These are phyloP conservation scores for Suhomyces canberraensis DNA, from an alignment of 805 yeast genomes.

Conservation along the genomic window DNA sequence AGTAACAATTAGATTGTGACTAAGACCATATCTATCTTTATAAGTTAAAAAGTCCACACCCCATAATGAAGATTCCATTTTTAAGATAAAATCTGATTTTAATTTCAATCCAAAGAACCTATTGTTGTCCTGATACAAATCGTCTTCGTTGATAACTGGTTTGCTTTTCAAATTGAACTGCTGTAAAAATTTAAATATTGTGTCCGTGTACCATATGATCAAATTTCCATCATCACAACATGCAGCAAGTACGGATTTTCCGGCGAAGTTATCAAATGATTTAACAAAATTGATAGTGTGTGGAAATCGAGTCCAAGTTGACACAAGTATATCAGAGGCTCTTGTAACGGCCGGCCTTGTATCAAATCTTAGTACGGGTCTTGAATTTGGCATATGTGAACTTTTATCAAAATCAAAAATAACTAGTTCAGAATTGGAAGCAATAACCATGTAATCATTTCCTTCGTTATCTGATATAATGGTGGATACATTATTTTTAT, in stretches of 20 bases:
- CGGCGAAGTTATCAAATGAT: slow-evolving; percentile 28
- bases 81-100: slow-evolving; percentile 25
- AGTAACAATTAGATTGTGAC: slow-evolving; percentile 38
- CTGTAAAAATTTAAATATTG: slow-evolving; percentile 18
- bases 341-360: slow-evolving; percentile 41
- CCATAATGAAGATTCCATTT: slow-evolving; percentile 54
- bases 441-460: slow-evolving; percentile 26
- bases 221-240: slow-evolving; percentile 56
- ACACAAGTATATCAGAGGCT: slow-evolving; percentile 36
- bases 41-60: slow-evolving; percentile 46
- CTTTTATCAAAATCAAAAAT: slow-evolving; percentile 29
- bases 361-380: slow-evolving; percentile 34
- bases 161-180: neutral
- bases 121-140: slow-evolving; percentile 4
- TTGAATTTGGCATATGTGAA: slow-evolving; percentile 23
- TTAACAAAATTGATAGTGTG: slow-evolving; percentile 55
- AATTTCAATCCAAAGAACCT: slow-evolving; percentile 19
- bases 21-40: slow-evolving; percentile 9
- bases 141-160: neutral
- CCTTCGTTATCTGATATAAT: slow-evolving; percentile 15
- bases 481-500: slow-evolving; percentile 39
- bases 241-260: slow-evolving; percentile 42
- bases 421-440: slow-evolving; percentile 32
- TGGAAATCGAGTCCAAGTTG: slow-evolving; percentile 54
- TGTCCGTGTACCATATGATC: slow-evolving; percentile 31